Base-by-base conservation (phyloP, 768 basidiomycete genomes). In the Daedaleopsis nitida region DNA sequence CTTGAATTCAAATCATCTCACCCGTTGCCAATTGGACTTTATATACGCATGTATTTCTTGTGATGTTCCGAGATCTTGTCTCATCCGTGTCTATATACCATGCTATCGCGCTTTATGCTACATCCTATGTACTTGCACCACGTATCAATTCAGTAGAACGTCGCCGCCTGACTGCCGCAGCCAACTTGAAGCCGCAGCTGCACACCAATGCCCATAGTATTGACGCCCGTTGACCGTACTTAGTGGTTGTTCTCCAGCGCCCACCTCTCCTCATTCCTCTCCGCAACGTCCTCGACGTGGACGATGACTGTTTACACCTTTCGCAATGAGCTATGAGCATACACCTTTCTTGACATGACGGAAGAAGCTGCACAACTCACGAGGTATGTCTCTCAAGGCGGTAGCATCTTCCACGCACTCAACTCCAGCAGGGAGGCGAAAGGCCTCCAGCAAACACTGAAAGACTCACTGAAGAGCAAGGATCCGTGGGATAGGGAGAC, bases 401-500 rank as follows among this genome's bases (percentile, higher is more conserved):
- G 47, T 42, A 32, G 47, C 19, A 58, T 67, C 59, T 64, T 53
- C 45, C 24, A 62, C 52, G 17, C 27, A 38, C 21, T 63, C 62
- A 66, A 32, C 50, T 14, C 4, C 14, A 17, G 19, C 68, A 96
- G 93, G 68, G 92, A 95, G 77, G 90, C 92, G 67, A 92, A 88
- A 71, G 78, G 78, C 67, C 82, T 88, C 64, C 86, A 91, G 59
- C 86, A 89, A 69, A 83, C 80, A 39, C 75, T 96, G 58, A 93
- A 91, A 76, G 88, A 88, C 63, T 73, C 86, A 54, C 81, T 96
- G 59, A 89, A 88, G 70, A 81, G 80, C 42, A 86, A 82, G 61
- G 85, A 88, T 53, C 91, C 93, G 37, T 95, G 88, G 82, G 89
- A 91, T 63, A 89, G 81, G 71, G 91, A 95, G 61, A 86, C 94